Evolutionary conservation across 768 basidiomycete species (phyloP).

Genomic region (Omphalotus guepiniiformis): DNA sequence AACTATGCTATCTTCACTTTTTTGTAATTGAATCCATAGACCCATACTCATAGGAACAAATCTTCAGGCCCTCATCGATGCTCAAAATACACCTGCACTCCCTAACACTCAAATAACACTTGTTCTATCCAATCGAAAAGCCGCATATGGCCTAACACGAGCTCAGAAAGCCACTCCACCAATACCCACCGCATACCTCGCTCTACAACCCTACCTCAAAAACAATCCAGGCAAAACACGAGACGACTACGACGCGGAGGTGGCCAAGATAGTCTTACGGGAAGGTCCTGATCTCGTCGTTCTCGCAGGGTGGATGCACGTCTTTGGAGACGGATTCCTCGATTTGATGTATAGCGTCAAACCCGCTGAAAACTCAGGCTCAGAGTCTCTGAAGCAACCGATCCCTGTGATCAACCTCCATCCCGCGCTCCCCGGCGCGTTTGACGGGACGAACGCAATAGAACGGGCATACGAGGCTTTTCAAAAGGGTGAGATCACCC

Average conservation of each 20-base stretch:
- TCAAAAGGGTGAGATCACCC: slow-evolving; percentile 70
- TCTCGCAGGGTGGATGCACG: slow-evolving; percentile 99
- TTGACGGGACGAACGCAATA: slow-evolving; percentile 92
- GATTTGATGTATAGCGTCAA: slow-evolving; percentile 51
- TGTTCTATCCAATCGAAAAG: slow-evolving; percentile 90
- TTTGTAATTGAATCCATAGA: background rate
- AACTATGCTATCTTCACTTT: background rate
- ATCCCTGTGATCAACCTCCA: slow-evolving; percentile 95
- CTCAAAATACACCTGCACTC: slow-evolving; percentile 68
- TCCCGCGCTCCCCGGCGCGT: slow-evolving; percentile 93
- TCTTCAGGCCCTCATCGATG: slow-evolving; percentile 93
- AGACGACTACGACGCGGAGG: slow-evolving; percentile 79
- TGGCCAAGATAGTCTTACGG: slow-evolving; percentile 62
- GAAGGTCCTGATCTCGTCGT: slow-evolving; percentile 81
- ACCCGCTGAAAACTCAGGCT: slow-evolving; percentile 30
- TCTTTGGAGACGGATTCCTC: slow-evolving; percentile 79
- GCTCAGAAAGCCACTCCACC: slow-evolving; percentile 66
- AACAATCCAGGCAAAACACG: slow-evolving; percentile 68
- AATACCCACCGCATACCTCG: slow-evolving; percentile 80
- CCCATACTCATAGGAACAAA: slow-evolving; percentile 67
- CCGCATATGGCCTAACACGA: slow-evolving; percentile 85
- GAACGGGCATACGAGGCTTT: slow-evolving; percentile 88
- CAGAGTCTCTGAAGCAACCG: slow-evolving; percentile 14
- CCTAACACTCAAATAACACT: slow-evolving; percentile 68
- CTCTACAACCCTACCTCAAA: slow-evolving; percentile 81